Evolutionary conservation across 148 eudicot species (phyloP).

Genomic region (Polygonum maritimum): DNA sequence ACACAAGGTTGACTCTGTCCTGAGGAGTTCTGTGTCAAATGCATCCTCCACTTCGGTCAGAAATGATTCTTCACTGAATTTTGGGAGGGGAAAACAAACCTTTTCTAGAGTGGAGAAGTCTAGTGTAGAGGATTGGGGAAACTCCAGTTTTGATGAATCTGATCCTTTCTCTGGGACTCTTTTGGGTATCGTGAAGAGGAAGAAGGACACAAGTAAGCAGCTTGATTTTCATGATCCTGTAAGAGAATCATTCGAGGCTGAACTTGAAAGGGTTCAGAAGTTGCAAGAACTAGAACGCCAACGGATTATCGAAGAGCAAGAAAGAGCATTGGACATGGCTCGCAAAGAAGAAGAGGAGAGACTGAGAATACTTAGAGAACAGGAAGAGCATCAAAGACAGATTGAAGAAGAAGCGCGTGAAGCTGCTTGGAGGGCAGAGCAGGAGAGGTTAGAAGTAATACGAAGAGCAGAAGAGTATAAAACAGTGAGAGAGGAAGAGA

Average conservation of each 20-base stretch:
- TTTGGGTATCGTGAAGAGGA: constrained; percentile 69
- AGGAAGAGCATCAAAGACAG: constrained; percentile 60
- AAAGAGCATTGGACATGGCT: constrained; percentile 76
- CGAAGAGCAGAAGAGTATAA: constrained; percentile 71
- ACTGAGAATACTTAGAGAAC: constrained; percentile 58
- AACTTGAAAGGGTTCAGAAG: constrained; percentile 95
- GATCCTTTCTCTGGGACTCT: constrained; percentile 63
- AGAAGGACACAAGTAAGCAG: constrained; percentile 56
- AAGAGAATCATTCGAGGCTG: constrained; percentile 97
- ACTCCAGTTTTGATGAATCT: constrained; percentile 49
- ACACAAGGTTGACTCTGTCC: constrained; percentile 32
- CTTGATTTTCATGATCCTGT: constrained; percentile 83
- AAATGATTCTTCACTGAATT: constrained; percentile 43
- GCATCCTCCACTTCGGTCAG: constrained; percentile 39
- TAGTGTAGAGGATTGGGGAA: constrained; percentile 38
- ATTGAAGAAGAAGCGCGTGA: constrained; percentile 82
- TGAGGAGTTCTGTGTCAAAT: constrained; percentile 30
- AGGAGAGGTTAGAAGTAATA: constrained; percentile 58
- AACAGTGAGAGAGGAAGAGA: constrained; percentile 83
- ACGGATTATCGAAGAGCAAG: constrained; percentile 73
- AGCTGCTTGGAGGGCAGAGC: constrained; percentile 88
- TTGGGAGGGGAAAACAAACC: constrained; percentile 46
- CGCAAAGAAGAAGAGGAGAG: constrained; percentile 92
- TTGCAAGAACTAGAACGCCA: constrained; percentile 86
- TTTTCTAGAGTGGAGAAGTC: constrained; percentile 48